phyloP scores from a whole-genome alignment of 164 flowering plant species.

The Warburgia ugandensis region DNA sequence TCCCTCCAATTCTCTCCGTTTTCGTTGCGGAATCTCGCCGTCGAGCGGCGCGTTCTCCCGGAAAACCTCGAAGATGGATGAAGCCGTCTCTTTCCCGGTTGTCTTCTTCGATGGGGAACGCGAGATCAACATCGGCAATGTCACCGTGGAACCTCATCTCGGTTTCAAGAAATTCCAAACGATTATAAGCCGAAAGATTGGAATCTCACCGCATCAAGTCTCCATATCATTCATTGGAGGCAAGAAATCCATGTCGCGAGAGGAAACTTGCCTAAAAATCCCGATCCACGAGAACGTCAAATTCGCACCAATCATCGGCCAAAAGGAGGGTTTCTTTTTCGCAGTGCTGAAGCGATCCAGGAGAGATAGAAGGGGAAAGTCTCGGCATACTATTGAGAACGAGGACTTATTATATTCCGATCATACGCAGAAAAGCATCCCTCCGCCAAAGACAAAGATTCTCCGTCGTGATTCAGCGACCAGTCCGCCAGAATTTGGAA shows the following conservation, averaged over 20 bases:
- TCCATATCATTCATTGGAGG: conserved; percentile 29
- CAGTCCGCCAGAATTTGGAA: conserved; percentile 2
- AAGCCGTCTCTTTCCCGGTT: conserved; percentile 27
- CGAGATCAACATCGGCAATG: conserved; percentile 38
- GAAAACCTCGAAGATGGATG: neutral
- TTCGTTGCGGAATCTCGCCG: neutral
- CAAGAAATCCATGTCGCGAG: conserved; percentile 7
- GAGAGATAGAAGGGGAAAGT: no score
- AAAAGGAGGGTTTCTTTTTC: conserved; percentile 27
- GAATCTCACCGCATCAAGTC: conserved; percentile 52
- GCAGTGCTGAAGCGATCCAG: conserved; percentile 15
- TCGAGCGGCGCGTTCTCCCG: neutral
- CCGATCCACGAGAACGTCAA: conserved; percentile 39
- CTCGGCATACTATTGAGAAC: no score
- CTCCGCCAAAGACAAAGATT: conserved; percentile 13
- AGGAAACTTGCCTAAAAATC: conserved; percentile 15
- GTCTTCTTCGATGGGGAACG: conserved; percentile 54
- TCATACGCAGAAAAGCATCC: neutral
- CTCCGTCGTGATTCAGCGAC: conserved; percentile 14
- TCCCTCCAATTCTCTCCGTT: neutral
- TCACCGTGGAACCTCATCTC: conserved; percentile 19
- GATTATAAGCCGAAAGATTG: conserved; percentile 35
- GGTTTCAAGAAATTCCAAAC: conserved; percentile 35
- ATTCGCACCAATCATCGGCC: conserved; percentile 24
- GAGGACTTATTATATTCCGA: no score